Conservation (phyloP, 805 yeast genomes). For the Candida nanaspora region DNA sequence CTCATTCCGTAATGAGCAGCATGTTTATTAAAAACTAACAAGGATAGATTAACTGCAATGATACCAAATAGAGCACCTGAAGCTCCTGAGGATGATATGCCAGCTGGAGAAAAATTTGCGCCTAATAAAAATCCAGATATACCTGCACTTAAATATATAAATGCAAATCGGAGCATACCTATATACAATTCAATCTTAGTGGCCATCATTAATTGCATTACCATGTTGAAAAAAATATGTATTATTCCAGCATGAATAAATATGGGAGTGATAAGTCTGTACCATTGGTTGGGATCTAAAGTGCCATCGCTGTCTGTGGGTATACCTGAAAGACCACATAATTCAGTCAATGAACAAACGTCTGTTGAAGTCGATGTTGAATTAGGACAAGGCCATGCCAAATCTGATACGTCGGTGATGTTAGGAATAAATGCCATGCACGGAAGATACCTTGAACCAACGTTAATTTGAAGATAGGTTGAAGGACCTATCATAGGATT, state of each 20-base stretch:
- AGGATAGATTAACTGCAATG: constrained; percentile 52
- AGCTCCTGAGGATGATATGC: constrained; percentile 63
- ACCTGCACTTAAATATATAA: constrained; percentile 56
- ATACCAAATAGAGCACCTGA: constrained; percentile 68
- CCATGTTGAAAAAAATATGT: constrained; percentile 57
- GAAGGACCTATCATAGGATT: constrained; percentile 81
- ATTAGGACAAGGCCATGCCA: constrained; percentile 61
- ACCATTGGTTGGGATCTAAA: constrained; percentile 53
- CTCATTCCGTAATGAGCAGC: constrained; percentile 34
- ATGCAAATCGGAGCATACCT: constrained; percentile 45
- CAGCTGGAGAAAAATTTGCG: constrained; percentile 61
- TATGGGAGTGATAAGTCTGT: constrained; percentile 61
- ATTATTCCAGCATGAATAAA: constrained; percentile 70
- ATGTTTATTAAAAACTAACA: constrained; percentile 44
- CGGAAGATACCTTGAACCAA: constrained; percentile 67
- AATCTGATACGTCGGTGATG: constrained; percentile 38
- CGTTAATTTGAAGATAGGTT: constrained; percentile 52
- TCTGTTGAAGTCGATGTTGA: constrained; percentile 48
- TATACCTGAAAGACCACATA: constrained; percentile 56
- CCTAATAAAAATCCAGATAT: constrained; percentile 63
- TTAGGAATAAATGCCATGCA: constrained; percentile 53
- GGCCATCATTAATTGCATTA: constrained; percentile 58
- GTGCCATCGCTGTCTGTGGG: constrained; percentile 24
- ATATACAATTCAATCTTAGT: constrained; percentile 47
- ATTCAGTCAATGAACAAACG: constrained; percentile 47